Conservation (phyloP, 805 yeast species). For the Metschnikowia aberdeeniae region DNA sequence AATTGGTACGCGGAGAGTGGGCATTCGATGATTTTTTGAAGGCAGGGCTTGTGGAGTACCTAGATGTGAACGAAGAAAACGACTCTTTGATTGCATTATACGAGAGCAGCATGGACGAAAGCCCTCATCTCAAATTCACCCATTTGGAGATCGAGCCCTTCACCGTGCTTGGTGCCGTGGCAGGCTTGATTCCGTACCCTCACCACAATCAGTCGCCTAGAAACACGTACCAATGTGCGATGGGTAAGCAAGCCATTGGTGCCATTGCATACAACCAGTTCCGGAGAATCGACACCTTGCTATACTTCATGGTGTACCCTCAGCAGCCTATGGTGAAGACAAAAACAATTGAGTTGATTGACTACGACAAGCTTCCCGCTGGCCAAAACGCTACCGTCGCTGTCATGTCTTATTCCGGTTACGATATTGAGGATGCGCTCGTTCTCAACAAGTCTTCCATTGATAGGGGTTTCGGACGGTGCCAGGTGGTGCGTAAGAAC, state of each 20-base stretch:
- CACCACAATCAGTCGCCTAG: slow-evolving; percentile 92
- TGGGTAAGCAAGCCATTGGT: slow-evolving; percentile 99
- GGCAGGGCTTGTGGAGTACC: slow-evolving; percentile 86
- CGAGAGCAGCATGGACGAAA: slow-evolving; percentile 51
- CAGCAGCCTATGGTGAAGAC: slow-evolving; percentile 99
- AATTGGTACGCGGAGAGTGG: slow-evolving; percentile 64
- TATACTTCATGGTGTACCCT: slow-evolving; percentile 96
- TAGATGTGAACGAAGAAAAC: slow-evolving; percentile 96
- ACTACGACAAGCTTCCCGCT: slow-evolving; percentile 95
- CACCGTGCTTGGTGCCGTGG: slow-evolving; percentile 88
- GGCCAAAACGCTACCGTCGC: slow-evolving; percentile 99
- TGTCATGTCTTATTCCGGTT: slow-evolving; percentile 98
- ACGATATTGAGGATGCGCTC: slow-evolving; percentile 98
- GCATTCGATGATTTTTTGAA: slow-evolving; percentile 87
- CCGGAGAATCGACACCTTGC: slow-evolving; percentile 87
- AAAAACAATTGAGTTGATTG: slow-evolving; percentile 90
- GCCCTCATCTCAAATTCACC: slow-evolving; percentile 52
- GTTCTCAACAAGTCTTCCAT: slow-evolving; percentile 89
- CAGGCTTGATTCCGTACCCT: slow-evolving; percentile 88
- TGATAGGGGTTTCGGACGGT: slow-evolving; percentile 96
- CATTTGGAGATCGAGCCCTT: slow-evolving; percentile 96
- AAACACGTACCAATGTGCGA: slow-evolving; percentile 90
- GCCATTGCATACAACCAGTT: slow-evolving; percentile 97
- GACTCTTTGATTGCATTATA: slow-evolving; percentile 90
- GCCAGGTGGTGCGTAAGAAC: slow-evolving; percentile 91